These are phyloP conservation scores for Heritiera littoralis DNA, from an alignment of 345 rosid genomes.

Conservation along the genomic window DNA sequence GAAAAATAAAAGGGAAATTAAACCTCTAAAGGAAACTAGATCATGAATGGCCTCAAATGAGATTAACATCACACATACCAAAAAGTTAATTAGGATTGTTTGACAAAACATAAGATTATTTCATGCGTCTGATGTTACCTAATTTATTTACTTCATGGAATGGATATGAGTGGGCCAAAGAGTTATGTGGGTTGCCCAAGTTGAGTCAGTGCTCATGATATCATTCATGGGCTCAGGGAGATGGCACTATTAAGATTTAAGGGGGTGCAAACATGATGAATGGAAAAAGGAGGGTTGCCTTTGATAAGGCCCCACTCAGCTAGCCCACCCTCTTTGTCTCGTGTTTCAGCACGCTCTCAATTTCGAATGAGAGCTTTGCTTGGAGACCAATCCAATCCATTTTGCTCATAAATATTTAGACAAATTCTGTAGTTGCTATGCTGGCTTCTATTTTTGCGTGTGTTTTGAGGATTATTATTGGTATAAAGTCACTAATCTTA, in stretches of 20 bases:
- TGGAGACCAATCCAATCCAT: not conserved
- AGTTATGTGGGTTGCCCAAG: slow-evolving; percentile 18
- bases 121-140: not conserved
- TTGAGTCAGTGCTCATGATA: slow-evolving; percentile 36
- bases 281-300: slow-evolving; percentile 19
- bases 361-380: slow-evolving; percentile 12
- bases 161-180: slow-evolving; percentile 27
- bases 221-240: slow-evolving; percentile 27
- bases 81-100: too few species aligned
- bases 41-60: too few species aligned
- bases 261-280: slow-evolving; percentile 22
- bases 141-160: not conserved
- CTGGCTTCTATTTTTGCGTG: not conserved
- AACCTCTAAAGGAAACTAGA: too few species aligned
- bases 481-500: not conserved
- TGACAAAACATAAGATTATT: too few species aligned
- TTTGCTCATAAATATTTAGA: not conserved
- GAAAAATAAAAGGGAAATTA: too few species aligned
- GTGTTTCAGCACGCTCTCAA: slow-evolving; percentile 17
- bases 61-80: too few species aligned
- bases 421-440: not conserved
- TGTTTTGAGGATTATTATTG: not conserved
- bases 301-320: slow-evolving; percentile 25
- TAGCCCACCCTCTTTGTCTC: slow-evolving; percentile 21
- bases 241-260: slow-evolving; percentile 21